These are phyloP conservation scores for Inga leiocalycina DNA, from an alignment of 306 rosid species.

Conservation along the genomic window DNA sequence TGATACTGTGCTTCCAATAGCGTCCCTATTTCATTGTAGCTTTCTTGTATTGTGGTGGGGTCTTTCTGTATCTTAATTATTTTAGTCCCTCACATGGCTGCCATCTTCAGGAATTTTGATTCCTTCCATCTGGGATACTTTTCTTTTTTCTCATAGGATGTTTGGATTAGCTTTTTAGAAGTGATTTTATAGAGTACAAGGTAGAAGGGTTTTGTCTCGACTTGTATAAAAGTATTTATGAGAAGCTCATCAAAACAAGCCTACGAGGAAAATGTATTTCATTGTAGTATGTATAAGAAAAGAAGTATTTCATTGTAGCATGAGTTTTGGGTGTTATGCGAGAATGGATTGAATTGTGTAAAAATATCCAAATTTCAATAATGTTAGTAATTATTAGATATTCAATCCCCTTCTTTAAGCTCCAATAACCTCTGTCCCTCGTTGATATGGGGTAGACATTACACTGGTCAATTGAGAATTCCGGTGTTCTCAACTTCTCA, in stretches of 20 bases:
- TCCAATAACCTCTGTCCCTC: neutral
- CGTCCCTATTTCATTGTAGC: neutral
- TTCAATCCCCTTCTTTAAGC: neutral
- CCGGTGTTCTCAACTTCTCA: constrained; percentile 65
- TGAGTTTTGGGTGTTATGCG: neutral
- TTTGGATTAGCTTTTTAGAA: too few species aligned
- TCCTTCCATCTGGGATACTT: neutral
- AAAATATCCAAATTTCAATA: neutral
- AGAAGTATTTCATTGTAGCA: too few species aligned
- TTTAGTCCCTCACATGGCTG: neutral
- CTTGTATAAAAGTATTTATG: too few species aligned
- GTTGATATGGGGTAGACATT: neutral
- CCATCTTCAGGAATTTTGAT: neutral
- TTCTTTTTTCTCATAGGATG: neutral
- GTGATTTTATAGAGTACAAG: too few species aligned
- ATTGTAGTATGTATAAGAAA: too few species aligned
- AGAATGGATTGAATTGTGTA: neutral
- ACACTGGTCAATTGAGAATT: neutral
- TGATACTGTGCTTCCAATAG: neutral
- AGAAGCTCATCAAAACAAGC: too few species aligned
- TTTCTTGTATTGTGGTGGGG: neutral
- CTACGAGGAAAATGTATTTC: too few species aligned
- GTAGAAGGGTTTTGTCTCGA: too few species aligned
- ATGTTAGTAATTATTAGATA: neutral
- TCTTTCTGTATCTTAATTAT: neutral